Evolutionary conservation across 2,329 filamentous ascomycete genomes (phyloP), one percentile per base, ranked within the genome.

Genomic region (Pestalotiopsis sp.): DNA sequence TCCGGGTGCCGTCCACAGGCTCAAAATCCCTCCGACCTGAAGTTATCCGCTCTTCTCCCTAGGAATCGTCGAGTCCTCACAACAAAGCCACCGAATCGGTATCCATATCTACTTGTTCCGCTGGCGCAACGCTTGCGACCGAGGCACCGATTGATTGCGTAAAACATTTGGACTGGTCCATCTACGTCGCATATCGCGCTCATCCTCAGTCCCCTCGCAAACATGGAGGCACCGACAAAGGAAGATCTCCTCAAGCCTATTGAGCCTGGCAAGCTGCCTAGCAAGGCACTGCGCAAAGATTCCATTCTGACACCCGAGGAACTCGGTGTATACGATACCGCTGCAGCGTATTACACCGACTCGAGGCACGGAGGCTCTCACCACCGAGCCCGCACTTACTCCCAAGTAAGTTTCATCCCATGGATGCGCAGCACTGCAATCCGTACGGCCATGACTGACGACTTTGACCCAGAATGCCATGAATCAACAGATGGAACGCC

Each of bases 281-380:
- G 45, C 36, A 66, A 57, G 36, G 23, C 45, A 20, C 14, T 66
- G 52, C 70, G 68, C 25, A 70, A 70, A 20, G 72, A 73, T 58
- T 70, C 71, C 52, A 73, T 70, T 65, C 64, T 72, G 59, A 79
- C 80, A 56, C 85, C 83, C 63, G 85, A 88, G 69, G 85, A 85
- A 62, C 78, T 76, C 66, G 78, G 82, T 38, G 83, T 88, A 62
- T 89, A 82, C 72, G 86, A 88, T 69, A 86, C 89, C 79, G 87
- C 87, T 69, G 84, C 83, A 75, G 89, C 87, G 27, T 90, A 90
- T 75, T 90, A 90, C 72, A 80, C 86, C 27, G 87, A 88, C 45
- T 85, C 87, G 66, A 85, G 87, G 67, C 85, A 87, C 71, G 78
- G 78, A 67, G 83, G 85, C 40, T 80, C 80, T 65, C 85, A 86